Evolutionary conservation across 169 alveolate species (phyloP), one percentile per base, ranked within the genome.

Genomic region (Besnoitia besnoiti): DNA sequence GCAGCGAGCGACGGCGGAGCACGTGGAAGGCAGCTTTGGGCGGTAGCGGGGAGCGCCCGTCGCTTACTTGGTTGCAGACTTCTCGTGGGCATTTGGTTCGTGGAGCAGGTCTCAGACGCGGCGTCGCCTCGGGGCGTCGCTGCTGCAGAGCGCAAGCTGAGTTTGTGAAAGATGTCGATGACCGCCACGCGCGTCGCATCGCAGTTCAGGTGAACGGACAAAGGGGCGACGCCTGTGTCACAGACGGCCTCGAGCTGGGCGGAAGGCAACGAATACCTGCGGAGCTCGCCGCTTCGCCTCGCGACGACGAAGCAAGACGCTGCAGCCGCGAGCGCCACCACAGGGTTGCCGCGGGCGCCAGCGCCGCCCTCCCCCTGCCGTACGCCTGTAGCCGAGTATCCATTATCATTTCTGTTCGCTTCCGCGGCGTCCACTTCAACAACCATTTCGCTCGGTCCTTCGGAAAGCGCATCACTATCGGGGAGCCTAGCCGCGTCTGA

Each of bases 211-310:
- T 46, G 24, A 12, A 84, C 33, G 0, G 67, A 47, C 39, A 84
- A 27, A 84, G 90, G 76, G 47, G 42, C 76, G 19, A 44, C 33
- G 19, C 40, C 59, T 0, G 46, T n/a, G 33, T n/a, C 33, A 37
- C 80, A 67, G 40, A 12, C 33, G 46, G 40, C 40, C 19, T 77
- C 87, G 33, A 77, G 87, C 40, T 46, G 39, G 37, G 40, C 87
- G 61, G 8, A 37, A 8, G 87, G 59, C 37, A 77, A 77, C 21
- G 87, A 77, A 24, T 77, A 77, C 59, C 87, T 51, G 35, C 87
- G 87, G 21, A 77, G 50, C 47, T 77, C 87, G 35, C 87, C 87
- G 59, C n/a, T 40, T 46, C 40, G 35, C 61, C 50, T 12, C 40
- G 87, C 87, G 10, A 77, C 87, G 40, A 77, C 35, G 35, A 77